Conservation (phyloP, 768 basidiomycete species). For the Epithele typhae region DNA sequence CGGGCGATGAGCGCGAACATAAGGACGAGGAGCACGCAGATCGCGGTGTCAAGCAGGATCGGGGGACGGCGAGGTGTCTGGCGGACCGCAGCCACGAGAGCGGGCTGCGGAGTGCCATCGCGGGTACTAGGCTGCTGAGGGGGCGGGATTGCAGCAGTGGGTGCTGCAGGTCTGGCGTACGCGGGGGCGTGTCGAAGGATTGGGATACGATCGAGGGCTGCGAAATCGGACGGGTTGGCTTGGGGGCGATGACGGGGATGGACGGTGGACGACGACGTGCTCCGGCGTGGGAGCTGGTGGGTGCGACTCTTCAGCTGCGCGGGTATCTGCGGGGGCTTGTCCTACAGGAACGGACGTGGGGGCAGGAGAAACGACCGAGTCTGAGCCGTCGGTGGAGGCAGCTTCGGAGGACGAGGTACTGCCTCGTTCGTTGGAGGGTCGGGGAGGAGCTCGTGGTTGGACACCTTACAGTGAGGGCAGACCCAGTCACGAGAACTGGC, state of each 20-base stretch:
- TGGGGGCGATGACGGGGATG: constrained; percentile 20
- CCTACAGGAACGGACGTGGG: not conserved
- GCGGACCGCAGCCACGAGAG: constrained; percentile 10
- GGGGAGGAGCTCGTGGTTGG: constrained; percentile 68
- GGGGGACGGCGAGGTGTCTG: constrained; percentile 39
- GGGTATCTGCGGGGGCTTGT: not conserved
- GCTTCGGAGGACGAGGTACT: not conserved
- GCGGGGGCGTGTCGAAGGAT: constrained; percentile 9
- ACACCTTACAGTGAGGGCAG: constrained; percentile 67
- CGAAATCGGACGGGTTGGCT: constrained; percentile 19
- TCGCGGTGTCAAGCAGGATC: constrained; percentile 66
- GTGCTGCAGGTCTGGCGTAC: constrained; percentile 9
- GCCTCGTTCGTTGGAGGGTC: constrained; percentile 41
- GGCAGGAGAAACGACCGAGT: not conserved
- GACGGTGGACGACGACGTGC: constrained; percentile 7
- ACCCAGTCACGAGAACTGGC: constrained; percentile 75
- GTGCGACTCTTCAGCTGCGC: not conserved
- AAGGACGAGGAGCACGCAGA: constrained; percentile 66
- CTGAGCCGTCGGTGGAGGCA: constrained; percentile 1
- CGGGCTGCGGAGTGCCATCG: constrained; percentile 12
- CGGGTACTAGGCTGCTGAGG: constrained; percentile 2
- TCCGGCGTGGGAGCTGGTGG: not conserved
- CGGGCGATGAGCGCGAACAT: constrained; percentile 66
- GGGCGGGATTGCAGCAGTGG: no score
- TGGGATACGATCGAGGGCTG: constrained; percentile 17